phyloP scores from a whole-genome alignment of 2,329 filamentous ascomycete genomes.

The Nothophaeocryptopus gaeumannii region DNA sequence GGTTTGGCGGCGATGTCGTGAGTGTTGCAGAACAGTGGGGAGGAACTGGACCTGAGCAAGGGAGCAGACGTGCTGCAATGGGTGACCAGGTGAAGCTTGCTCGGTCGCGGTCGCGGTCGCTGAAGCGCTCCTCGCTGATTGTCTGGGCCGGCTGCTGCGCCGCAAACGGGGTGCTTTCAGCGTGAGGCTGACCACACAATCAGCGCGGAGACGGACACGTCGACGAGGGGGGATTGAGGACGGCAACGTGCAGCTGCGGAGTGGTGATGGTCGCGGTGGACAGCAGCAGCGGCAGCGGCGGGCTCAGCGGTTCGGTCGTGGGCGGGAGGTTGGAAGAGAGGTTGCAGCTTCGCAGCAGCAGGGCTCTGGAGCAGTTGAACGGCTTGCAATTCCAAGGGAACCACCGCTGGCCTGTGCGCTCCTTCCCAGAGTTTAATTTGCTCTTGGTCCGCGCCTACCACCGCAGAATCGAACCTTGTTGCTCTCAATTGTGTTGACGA shows the following conservation, averaged over 20 bases:
- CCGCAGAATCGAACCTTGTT: no score
- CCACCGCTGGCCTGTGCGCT: no score
- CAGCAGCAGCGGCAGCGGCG: constrained; percentile 4
- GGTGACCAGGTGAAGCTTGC: constrained; percentile 12
- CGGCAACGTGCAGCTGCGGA: constrained; percentile 7
- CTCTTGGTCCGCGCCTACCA: no score
- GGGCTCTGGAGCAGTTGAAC: no score
- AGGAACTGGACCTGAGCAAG: constrained; percentile 4
- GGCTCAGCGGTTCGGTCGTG: neutral
- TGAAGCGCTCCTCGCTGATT: neutral
- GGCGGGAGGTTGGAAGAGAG: neutral
- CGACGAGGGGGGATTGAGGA: neutral
- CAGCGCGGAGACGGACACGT: neutral
- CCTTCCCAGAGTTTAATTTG: no score
- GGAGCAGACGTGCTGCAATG: constrained; percentile 10
- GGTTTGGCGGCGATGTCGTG: constrained; percentile 3
- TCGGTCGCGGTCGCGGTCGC: neutral
- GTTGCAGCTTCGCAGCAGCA: no score
- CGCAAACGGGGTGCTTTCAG: constrained; percentile 7
- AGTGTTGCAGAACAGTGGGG: constrained; percentile 1
- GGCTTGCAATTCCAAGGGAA: no score
- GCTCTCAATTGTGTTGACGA: no score
- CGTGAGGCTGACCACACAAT: neutral
- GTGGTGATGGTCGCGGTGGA: constrained; percentile 3
- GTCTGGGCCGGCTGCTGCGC: constrained; percentile 15